These are phyloP conservation scores for Santalum album DNA, from an alignment of 164 flowering plant genomes.

Conservation along the genomic window DNA sequence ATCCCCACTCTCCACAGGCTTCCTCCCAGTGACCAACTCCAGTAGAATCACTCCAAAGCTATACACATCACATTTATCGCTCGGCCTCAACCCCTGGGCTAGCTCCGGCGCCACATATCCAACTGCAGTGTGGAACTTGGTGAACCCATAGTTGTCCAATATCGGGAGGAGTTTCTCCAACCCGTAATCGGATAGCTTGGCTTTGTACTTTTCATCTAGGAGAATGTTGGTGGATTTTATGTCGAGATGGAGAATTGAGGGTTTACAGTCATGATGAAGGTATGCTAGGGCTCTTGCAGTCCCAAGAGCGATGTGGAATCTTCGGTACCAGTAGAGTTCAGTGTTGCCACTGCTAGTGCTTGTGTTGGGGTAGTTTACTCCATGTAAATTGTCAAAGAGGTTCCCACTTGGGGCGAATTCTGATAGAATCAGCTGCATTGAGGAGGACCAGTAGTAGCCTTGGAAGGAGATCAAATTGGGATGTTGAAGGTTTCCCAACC, in stretches of 20 bases:
- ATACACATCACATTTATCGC: slow-evolving; percentile 91
- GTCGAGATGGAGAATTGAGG: slow-evolving; percentile 81
- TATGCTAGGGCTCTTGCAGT: slow-evolving; percentile 84
- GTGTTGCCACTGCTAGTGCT: slow-evolving; percentile 50
- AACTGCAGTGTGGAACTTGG: slow-evolving; percentile 67
- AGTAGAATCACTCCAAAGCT: slow-evolving; percentile 83
- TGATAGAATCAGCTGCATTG: slow-evolving; percentile 75
- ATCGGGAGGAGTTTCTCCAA: slow-evolving; percentile 67
- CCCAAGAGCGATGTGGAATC: slow-evolving; percentile 84
- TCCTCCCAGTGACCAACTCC: slow-evolving; percentile 91
- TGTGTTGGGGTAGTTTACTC: slow-evolving; percentile 42
- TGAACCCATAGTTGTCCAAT: slow-evolving; percentile 49
- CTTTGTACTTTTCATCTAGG: slow-evolving; percentile 52
- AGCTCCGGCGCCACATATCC: slow-evolving; percentile 95
- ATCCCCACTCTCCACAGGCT: slow-evolving; percentile 75
- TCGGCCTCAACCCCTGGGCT: slow-evolving; percentile 56
- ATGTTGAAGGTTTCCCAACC: slow-evolving; percentile 62
- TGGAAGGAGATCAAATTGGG: slow-evolving; percentile 72
- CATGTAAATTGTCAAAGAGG: slow-evolving; percentile 75
- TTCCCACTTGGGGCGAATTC: slow-evolving; percentile 79
- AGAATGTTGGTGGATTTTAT: slow-evolving; percentile 88
- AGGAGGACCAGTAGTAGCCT: slow-evolving; percentile 91
- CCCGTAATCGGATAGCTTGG: slow-evolving; percentile 88
- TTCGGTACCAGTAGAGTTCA: slow-evolving; percentile 63
- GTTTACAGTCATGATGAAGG: slow-evolving; percentile 92